phyloP scores from a whole-genome alignment of 345 rosid species.

The Brassica nigra region DNA sequence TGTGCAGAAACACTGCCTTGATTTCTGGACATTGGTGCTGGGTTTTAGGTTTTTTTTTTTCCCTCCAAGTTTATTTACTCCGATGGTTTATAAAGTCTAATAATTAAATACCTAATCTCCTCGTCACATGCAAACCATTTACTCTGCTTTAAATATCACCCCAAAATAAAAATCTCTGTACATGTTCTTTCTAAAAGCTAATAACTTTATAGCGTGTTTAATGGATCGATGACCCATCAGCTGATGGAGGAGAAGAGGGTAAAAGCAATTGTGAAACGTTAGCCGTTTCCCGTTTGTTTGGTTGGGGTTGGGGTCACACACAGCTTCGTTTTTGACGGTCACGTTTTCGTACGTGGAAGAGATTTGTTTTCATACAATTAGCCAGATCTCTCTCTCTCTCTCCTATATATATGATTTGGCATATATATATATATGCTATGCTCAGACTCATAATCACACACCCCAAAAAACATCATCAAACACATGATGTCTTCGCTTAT shows the following conservation, averaged over 20 bases:
- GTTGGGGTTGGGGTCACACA: too few species aligned
- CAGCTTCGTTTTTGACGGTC: too few species aligned
- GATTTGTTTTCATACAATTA: too few species aligned
- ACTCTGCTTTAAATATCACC: conserved; percentile 16
- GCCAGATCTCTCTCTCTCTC: too few species aligned
- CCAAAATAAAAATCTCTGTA: neutral
- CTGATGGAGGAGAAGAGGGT: neutral
- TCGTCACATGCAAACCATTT: conserved; percentile 40
- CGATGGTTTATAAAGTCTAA: neutral
- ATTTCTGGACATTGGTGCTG: conserved; percentile 6
- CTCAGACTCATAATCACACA: too few species aligned
- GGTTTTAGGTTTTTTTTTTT: neutral
- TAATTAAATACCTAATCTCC: neutral
- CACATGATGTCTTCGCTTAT: too few species aligned
- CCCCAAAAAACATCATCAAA: too few species aligned
- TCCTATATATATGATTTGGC: too few species aligned
- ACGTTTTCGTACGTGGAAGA: too few species aligned
- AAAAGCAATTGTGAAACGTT: too few species aligned
- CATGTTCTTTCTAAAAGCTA: neutral
- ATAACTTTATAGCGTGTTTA: conserved; percentile 22
- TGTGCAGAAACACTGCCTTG: conserved; percentile 24
- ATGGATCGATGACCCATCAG: conserved; percentile 22
- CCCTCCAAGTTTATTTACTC: neutral
- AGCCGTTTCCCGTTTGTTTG: too few species aligned
- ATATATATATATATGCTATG: too few species aligned